phyloP scores from a whole-genome alignment of 768 basidiomycete genomes.

The Tricholoma terreum region DNA sequence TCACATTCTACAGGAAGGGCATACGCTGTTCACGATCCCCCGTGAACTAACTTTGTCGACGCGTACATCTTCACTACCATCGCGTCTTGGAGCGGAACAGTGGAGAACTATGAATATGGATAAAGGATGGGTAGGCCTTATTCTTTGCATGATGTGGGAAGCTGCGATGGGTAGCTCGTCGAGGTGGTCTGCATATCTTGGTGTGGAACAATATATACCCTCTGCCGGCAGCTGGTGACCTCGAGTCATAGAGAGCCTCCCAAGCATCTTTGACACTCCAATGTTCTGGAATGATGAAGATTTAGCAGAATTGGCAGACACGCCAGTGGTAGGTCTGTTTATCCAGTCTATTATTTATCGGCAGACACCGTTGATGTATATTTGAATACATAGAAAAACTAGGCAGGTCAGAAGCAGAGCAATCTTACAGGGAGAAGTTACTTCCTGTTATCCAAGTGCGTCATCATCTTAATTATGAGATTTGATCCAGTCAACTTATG shows the following conservation, averaged over 20 bases:
- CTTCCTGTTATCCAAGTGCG: slow-evolving; percentile 69
- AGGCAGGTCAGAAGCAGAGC: slow-evolving; percentile 79
- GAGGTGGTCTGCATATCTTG: slow-evolving; percentile 70
- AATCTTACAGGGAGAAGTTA: slow-evolving; percentile 63
- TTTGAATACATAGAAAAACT: slow-evolving; percentile 62
- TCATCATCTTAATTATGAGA: not conserved
- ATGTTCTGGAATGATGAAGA: slow-evolving; percentile 91
- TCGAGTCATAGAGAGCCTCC: slow-evolving; percentile 55
- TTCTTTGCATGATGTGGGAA: slow-evolving; percentile 97
- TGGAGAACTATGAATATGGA: slow-evolving; percentile 65
- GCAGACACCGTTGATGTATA: slow-evolving; percentile 1
- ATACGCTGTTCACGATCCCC: slow-evolving; percentile 81
- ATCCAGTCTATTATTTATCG: not conserved
- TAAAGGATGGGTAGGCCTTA: slow-evolving; percentile 82
- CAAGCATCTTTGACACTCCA: slow-evolving; percentile 75
- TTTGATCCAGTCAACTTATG: not conserved
- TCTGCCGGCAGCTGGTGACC: not conserved
- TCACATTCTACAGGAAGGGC: slow-evolving; percentile 51
- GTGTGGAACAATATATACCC: slow-evolving; percentile 34
- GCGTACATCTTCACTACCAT: slow-evolving; percentile 66
- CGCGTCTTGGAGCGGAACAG: slow-evolving; percentile 51
- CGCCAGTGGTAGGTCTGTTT: slow-evolving; percentile 78
- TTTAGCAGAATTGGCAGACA: slow-evolving; percentile 72
- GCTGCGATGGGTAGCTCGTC: slow-evolving; percentile 57
- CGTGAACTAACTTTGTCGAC: slow-evolving; percentile 74